Conservation (phyloP, 345 rosid genomes). For the Xanthoceras sorbifolium region DNA sequence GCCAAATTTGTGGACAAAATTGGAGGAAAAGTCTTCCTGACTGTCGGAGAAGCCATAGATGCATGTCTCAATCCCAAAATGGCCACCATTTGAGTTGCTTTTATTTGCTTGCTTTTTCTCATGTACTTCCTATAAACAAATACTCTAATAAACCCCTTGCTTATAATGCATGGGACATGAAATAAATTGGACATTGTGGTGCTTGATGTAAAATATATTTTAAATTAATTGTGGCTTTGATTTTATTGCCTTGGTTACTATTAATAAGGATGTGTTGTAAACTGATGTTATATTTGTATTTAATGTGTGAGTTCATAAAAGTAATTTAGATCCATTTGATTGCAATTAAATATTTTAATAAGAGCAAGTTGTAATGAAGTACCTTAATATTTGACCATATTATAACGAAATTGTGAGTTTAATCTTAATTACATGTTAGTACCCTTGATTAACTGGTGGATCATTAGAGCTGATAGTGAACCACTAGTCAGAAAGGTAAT, state of each 20-base stretch:
- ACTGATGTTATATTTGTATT: not conserved
- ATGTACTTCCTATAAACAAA: not conserved
- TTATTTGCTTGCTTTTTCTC: not conserved
- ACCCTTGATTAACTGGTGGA: too few relatives aligned
- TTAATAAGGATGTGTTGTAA: not conserved
- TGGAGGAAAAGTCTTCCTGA: slow-evolving; percentile 67
- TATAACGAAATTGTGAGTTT: too few relatives aligned
- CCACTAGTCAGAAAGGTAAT: too few relatives aligned
- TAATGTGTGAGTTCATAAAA: too few relatives aligned
- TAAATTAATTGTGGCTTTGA: not conserved
- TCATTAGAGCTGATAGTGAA: too few relatives aligned
- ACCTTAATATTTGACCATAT: too few relatives aligned
- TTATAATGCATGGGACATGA: not conserved
- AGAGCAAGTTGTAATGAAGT: too few relatives aligned
- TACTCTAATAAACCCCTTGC: not conserved
- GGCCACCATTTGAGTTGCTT: slow-evolving; percentile 12
- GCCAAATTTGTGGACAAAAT: slow-evolving; percentile 54
- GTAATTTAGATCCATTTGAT: too few relatives aligned
- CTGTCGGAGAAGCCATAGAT: slow-evolving; percentile 72
- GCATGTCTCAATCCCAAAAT: slow-evolving; percentile 38
- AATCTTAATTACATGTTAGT: too few relatives aligned
- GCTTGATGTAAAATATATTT: not conserved
- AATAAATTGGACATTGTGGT: not conserved
- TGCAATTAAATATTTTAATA: too few relatives aligned
- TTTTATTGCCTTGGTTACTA: not conserved